Conservation (phyloP, 768 basidiomycete genomes). For the Boletus sp. region DNA sequence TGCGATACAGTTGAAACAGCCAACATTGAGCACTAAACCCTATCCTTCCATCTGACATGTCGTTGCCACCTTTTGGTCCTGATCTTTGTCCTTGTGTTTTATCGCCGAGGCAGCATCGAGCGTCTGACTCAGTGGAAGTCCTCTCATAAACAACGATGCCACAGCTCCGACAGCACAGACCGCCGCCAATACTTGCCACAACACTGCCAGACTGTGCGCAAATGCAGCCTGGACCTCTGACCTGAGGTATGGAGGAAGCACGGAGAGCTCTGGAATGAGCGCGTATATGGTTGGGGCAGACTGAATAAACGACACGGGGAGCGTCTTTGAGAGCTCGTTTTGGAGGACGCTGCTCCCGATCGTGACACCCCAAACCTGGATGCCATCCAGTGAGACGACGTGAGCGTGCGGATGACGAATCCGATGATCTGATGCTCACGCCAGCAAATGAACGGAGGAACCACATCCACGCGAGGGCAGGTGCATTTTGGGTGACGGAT, state of each 20-base stretch:
- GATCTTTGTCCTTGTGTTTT: neutral
- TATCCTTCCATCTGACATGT: neutral
- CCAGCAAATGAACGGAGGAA: conserved; percentile 33
- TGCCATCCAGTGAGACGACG: neutral
- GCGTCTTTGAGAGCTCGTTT: conserved; percentile 42
- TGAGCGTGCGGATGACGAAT: neutral
- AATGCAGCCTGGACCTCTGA: conserved; percentile 42
- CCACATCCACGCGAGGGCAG: conserved; percentile 38
- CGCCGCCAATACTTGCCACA: conserved; percentile 47
- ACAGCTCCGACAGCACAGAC: conserved; percentile 25
- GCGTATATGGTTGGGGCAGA: conserved; percentile 39
- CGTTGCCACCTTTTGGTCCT: neutral
- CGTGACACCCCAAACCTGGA: conserved; percentile 50
- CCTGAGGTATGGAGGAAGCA: conserved; percentile 34
- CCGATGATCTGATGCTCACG: conserved; percentile 8
- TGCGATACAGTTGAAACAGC: neutral
- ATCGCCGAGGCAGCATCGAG: conserved; percentile 13
- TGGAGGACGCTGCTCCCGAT: conserved; percentile 51
- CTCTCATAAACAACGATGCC: conserved; percentile 20
- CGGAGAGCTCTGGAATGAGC: conserved; percentile 41
- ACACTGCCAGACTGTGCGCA: conserved; percentile 33
- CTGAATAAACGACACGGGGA: conserved; percentile 40
- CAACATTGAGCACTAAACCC: neutral
- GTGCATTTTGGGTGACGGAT: conserved; percentile 34
- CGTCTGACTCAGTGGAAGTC: neutral